phyloP scores from a whole-genome alignment of 176 grass and related monocot species.

The Aechmea fasciata region DNA sequence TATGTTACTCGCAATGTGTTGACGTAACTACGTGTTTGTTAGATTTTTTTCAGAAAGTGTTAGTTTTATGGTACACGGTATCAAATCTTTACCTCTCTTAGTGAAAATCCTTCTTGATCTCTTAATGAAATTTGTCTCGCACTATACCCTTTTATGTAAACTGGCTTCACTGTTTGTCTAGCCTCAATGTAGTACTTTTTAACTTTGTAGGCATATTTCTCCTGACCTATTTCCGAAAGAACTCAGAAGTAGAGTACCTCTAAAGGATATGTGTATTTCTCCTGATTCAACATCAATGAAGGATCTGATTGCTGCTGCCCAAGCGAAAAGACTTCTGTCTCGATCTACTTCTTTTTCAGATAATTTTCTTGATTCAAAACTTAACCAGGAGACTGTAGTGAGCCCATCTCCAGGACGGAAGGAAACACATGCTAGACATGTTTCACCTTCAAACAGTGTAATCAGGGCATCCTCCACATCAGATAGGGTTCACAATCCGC shows the following conservation, averaged over 20 bases:
- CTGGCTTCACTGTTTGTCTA: neutral
- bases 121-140: neutral
- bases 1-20: too few species aligned
- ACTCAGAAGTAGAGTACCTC: constrained; percentile 22
- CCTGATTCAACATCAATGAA: constrained; percentile 51
- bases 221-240: constrained; percentile 23
- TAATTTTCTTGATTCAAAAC: constrained; percentile 41
- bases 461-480: constrained; percentile 30
- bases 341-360: constrained; percentile 51
- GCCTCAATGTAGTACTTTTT: constrained; percentile 15
- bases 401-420: constrained; percentile 37
- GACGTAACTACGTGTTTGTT: too few species aligned
- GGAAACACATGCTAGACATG: constrained; percentile 38
- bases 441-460: constrained; percentile 45
- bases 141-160: neutral
- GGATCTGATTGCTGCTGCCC: constrained; percentile 60
- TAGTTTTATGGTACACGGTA: too few species aligned
- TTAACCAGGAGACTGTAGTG: constrained; percentile 30
- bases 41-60: too few species aligned
- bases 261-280: constrained; percentile 41
- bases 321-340: constrained; percentile 41
- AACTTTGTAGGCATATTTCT: constrained; percentile 58
- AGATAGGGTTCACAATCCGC: constrained; percentile 34
- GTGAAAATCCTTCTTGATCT: neutral
- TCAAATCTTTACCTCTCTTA: neutral